Percentiles rank a stretch among this genome's conserved stretches.
Conservation (phyloP, 1,284 basidiomycete genomes). For the Ceratobasidium papillatum region DNA sequence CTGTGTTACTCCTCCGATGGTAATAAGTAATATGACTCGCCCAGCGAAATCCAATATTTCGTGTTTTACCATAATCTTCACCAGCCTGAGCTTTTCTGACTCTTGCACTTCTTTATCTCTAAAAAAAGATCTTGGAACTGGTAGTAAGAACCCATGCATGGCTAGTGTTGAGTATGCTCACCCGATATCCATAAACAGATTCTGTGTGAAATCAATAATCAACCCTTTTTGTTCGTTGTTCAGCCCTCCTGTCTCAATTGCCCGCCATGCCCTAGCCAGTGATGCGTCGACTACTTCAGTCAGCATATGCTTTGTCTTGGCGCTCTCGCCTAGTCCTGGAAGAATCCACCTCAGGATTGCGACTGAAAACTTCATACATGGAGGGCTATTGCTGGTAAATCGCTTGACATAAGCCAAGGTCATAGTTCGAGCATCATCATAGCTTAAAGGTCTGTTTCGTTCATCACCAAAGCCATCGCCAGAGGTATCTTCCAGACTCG, state of each 20-base stretch:
- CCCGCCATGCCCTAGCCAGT: not conserved
- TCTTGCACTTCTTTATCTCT: not conserved
- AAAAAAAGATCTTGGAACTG: not conserved
- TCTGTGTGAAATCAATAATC: not conserved
- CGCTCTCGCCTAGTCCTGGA: not conserved
- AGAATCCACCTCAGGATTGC: not conserved
- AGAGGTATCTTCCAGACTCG: not conserved
- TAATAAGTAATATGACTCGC: not conserved
- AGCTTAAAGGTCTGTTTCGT: not conserved
- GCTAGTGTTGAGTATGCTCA: not conserved
- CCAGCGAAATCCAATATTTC: not conserved
- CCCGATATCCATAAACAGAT: not conserved
- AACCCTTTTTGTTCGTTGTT: conserved; percentile 2
- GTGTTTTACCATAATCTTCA: not conserved
- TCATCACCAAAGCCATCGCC: not conserved
- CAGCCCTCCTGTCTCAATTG: not conserved
- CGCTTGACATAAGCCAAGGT: not conserved
- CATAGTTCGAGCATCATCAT: not conserved
- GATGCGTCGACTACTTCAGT: not conserved
- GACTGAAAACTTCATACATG: conserved; percentile 2
- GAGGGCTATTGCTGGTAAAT: not conserved
- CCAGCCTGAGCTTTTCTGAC: not conserved
- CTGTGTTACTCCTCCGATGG: not conserved
- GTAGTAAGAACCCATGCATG: not conserved
- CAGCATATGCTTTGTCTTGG: not conserved